These are phyloP conservation scores for Ganoderma multipileum DNA, from an alignment of 1,284 basidiomycete genomes.

Conservation along the genomic window DNA sequence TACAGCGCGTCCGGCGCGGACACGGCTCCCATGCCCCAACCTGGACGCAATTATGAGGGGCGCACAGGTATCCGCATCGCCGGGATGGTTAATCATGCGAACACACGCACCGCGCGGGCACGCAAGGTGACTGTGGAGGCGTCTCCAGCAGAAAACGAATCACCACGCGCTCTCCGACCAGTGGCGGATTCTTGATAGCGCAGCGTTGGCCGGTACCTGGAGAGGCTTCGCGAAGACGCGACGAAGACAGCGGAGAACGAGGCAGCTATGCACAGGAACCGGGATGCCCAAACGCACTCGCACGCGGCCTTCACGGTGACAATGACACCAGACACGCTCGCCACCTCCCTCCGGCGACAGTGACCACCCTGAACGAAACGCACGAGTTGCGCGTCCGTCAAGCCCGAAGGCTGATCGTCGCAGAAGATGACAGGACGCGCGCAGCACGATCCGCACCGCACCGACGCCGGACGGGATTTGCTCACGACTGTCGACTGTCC, in stretches of 20 bases:
- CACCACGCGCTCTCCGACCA: not conserved
- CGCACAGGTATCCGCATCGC: not conserved
- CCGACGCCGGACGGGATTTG: not conserved
- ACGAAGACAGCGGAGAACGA: not conserved
- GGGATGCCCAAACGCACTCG: not conserved
- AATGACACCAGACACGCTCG: not conserved
- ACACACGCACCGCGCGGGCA: not conserved
- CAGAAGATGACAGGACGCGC: not conserved
- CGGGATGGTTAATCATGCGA: not conserved
- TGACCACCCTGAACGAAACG: not conserved
- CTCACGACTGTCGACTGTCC: not conserved
- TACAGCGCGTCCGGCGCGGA: not conserved
- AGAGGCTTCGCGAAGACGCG: not conserved
- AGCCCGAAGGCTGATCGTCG: not conserved
- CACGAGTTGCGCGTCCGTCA: not conserved
- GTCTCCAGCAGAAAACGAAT: not conserved
- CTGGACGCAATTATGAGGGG: not conserved
- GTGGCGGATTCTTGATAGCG: not conserved
- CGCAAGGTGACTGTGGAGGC: not conserved
- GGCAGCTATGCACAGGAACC: not conserved
- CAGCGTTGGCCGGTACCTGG: not conserved
- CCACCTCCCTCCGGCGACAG: not conserved
- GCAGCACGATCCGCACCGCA: not conserved
- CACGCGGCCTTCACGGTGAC: not conserved
- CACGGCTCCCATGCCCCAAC: not conserved